A percentile compares a stretch with the other conserved stretches of the same genome.
Conservation (phyloP, 2,329 filamentous ascomycete species). For the Pseudogymnoascus sp. region DNA sequence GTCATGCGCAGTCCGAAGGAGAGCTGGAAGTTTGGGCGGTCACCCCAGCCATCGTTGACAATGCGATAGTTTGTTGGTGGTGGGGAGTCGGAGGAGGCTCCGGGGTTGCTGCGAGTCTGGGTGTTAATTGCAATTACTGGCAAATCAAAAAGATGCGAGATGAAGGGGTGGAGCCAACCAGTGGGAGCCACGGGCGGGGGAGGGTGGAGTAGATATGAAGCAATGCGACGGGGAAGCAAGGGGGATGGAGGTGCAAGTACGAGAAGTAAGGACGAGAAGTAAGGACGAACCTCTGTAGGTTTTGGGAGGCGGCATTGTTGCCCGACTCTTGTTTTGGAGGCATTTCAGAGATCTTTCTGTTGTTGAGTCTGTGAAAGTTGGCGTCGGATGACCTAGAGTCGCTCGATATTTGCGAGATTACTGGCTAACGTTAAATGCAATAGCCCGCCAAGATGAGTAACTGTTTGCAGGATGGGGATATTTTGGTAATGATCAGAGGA, state of each 20-base stretch:
- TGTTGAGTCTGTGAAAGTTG: neutral
- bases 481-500: neutral
- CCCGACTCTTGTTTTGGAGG: neutral
- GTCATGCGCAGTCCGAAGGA: slow-evolving; percentile 5
- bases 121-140: neutral
- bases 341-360: neutral
- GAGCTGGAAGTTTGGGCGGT: neutral
- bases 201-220: neutral
- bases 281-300: neutral
- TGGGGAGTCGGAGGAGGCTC: neutral
- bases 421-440: neutral
- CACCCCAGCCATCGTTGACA: slow-evolving; percentile 2
- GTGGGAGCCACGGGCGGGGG: neutral
- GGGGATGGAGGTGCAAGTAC: neutral
- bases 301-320: neutral
- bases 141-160: neutral
- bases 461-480: neutral
- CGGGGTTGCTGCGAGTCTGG: neutral
- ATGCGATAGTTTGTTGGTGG: neutral
- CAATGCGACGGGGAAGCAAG: neutral
- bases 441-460: neutral
- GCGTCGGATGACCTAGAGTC: neutral
- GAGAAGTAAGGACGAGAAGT: neutral
- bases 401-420: neutral
- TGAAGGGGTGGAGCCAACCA: neutral